phyloP scores from a whole-genome alignment of 2,329 filamentous ascomycete genomes.

The Xylaria sp. region DNA sequence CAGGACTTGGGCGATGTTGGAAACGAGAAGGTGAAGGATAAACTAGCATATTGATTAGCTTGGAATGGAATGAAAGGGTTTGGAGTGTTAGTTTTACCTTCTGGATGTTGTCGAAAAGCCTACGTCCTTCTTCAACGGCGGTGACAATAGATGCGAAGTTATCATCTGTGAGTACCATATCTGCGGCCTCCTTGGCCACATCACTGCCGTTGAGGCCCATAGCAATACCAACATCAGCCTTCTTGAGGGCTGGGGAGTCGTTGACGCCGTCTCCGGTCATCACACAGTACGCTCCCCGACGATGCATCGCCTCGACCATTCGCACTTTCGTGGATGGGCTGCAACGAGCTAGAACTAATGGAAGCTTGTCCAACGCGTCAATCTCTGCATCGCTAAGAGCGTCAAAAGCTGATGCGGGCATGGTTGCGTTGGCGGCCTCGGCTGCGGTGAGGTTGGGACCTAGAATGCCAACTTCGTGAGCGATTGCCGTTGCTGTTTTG shows the following conservation, averaged over 20 bases:
- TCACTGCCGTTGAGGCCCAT: slow-evolving; percentile 79
- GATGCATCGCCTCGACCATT: slow-evolving; percentile 79
- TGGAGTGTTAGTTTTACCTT: slow-evolving; percentile 62
- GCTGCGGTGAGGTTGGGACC: slow-evolving; percentile 51
- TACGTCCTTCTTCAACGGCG: slow-evolving; percentile 76
- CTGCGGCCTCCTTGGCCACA: slow-evolving; percentile 82
- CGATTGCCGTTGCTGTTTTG: slow-evolving; percentile 74
- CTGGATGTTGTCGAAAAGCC: slow-evolving; percentile 79
- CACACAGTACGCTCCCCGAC: slow-evolving; percentile 74
- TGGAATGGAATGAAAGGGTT: neutral
- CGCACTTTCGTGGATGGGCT: slow-evolving; percentile 78
- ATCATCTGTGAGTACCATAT: slow-evolving; percentile 89
- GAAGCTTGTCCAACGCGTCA: slow-evolving; percentile 69
- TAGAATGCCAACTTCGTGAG: slow-evolving; percentile 72
- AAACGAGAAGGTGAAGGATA: slow-evolving; percentile 73
- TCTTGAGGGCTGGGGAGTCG: slow-evolving; percentile 77
- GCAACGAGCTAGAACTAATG: slow-evolving; percentile 75
- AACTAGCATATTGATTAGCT: slow-evolving; percentile 55
- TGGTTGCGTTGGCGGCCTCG: slow-evolving; percentile 60
- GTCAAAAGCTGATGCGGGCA: slow-evolving; percentile 73
- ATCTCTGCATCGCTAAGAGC: slow-evolving; percentile 70
- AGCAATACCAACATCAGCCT: slow-evolving; percentile 79
- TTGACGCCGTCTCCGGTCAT: slow-evolving; percentile 84
- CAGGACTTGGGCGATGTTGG: slow-evolving; percentile 76
- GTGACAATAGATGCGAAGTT: slow-evolving; percentile 85